Evolutionary conservation across 2,329 filamentous ascomycete species (phyloP).

Genomic region (Phaeosphaeria sp.): DNA sequence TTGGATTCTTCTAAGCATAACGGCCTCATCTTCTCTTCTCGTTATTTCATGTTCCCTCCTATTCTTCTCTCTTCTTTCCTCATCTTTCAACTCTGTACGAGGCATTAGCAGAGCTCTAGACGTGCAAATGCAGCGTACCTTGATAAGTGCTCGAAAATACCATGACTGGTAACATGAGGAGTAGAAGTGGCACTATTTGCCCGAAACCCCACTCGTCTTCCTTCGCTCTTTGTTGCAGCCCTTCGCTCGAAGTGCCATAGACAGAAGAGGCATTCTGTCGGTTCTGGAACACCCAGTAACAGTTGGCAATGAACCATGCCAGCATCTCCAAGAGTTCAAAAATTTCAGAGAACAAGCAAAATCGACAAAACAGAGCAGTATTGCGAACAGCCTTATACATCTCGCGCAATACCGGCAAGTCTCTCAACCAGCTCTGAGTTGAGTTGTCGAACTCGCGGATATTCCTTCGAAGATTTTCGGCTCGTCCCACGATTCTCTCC

Average conservation of each 20-base stretch:
- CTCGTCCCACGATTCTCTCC: too few species aligned
- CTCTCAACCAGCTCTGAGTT: too few species aligned
- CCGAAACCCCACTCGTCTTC: conserved; percentile 4
- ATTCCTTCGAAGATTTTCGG: too few species aligned
- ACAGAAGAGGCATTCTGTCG: background rate
- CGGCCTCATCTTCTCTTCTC: background rate
- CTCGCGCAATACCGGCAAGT: background rate
- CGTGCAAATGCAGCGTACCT: background rate
- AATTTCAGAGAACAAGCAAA: background rate
- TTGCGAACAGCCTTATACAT: background rate
- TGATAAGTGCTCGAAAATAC: background rate
- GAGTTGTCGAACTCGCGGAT: too few species aligned
- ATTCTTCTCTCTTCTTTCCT: background rate
- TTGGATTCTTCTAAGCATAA: too few species aligned
- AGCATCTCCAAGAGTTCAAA: background rate
- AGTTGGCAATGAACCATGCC: background rate
- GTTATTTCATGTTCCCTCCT: background rate
- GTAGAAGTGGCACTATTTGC: conserved; percentile 1
- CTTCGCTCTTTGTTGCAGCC: background rate
- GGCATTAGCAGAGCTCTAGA: background rate
- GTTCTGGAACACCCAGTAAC: background rate
- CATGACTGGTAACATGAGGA: background rate
- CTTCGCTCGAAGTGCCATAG: background rate
- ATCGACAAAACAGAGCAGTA: background rate
- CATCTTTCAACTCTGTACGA: background rate